Evolutionary conservation across 352 stramenopile genomes (phyloP), one percentile per base, ranked within the genome.

Genomic region (Globisporangium barbulae): DNA sequence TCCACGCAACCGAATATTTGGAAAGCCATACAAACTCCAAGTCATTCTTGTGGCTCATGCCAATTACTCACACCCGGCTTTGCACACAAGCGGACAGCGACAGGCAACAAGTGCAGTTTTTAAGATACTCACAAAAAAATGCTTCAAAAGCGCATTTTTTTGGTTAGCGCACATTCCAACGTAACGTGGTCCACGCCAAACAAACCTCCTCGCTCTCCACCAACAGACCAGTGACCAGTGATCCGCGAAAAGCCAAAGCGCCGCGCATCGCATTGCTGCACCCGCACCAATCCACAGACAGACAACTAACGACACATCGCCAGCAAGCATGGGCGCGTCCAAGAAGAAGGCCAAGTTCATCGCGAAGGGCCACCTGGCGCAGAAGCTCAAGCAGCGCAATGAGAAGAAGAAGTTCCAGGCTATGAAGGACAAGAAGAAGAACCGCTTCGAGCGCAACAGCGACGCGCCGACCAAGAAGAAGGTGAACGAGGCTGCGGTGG

Each of bases 271-370:
- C 57, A 59, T 63, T 48, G 44, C 37, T 48, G 44, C 31, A 22
- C 25, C n/a, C 28, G 22, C 48, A 52, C 22, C 13, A 39, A n/a
- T 10, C 3, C 31, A 49, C 39, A 59, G 15, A 28, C 31, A 59
- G 17, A 59, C 31, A 28, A 28, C 39, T 13, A 37, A 1, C 30
- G 5, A 52, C 39, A 28, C 15, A 61, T 15, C 53, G 37, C 35
- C 21, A 68, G 45, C 49, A 69, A 65, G 42, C 56, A 89, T 87
- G 79, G 82, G 80, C 47, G 71, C 75, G 39, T 69, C 76, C 64
- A 94, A 94, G 81, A 94, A 94, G 83, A 93, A 93, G 71, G 77
- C 84, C 59, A 94, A 94, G 73, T 94, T 94, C 68, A 88, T 94
- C 62, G 82, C 83, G 50, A 94, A 94, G 66, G 86, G 86, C 31